phyloP scores from a whole-genome alignment of 139 green algal species.

The Chlamydomonas schloesseri region DNA sequence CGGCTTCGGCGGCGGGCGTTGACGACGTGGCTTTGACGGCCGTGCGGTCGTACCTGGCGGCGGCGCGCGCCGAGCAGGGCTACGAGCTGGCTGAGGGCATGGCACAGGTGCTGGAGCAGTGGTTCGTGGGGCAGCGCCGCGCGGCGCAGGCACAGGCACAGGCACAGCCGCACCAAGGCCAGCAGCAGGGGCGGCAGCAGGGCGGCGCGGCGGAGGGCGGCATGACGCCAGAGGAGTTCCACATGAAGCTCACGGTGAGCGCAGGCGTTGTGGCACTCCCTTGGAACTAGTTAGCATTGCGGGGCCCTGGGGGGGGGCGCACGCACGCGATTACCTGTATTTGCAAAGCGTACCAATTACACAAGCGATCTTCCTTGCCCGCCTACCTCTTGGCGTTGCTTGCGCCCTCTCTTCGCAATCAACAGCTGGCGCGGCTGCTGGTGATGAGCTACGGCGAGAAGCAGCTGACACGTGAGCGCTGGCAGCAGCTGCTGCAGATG shows the following conservation, averaged over 20 bases:
- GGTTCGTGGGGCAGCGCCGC: slow-evolving; percentile 34
- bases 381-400: too few relatives aligned
- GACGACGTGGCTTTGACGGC: slow-evolving; percentile 19
- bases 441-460: slow-evolving; percentile 34
- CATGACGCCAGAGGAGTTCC: slow-evolving; percentile 38
- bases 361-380: too few relatives aligned
- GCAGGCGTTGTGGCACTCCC: too few relatives aligned
- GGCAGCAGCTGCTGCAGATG: slow-evolving; percentile 41
- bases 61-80: slow-evolving; percentile 7
- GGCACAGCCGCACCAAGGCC: not conserved
- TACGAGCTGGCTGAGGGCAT: slow-evolving; percentile 46
- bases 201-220: not conserved
- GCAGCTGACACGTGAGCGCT: not conserved
- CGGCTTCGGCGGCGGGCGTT: not conserved
- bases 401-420: too few relatives aligned
- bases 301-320: too few relatives aligned
- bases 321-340: too few relatives aligned
- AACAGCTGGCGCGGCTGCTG: slow-evolving; percentile 60
- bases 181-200: not conserved
- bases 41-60: slow-evolving; percentile 56
- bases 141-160: not conserved
- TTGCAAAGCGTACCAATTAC: too few relatives aligned
- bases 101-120: slow-evolving; percentile 29
- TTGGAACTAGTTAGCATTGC: too few relatives aligned
- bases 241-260: slow-evolving; percentile 48